Evolutionary conservation across 805 yeast genomes (phyloP).

Genomic region (Monosporozyma siamensis): DNA sequence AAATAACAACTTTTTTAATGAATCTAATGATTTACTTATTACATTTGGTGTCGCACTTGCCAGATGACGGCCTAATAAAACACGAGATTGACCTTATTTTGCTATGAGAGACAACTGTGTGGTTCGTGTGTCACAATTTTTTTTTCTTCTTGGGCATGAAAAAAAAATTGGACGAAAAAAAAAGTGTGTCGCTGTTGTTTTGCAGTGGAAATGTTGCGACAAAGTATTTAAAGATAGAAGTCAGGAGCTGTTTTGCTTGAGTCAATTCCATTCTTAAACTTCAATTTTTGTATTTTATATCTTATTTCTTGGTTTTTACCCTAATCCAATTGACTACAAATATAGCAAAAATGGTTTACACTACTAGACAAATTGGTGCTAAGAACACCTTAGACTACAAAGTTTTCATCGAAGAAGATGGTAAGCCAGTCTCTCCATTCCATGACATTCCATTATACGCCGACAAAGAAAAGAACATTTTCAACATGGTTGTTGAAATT

Average conservation of each 20-base stretch:
- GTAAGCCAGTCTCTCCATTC: constrained; percentile 91
- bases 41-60: no score
- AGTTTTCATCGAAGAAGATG: constrained; percentile 85
- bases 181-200: constrained; percentile 1
- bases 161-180: background rate
- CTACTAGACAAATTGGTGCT: constrained; percentile 90
- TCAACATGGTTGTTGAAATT: constrained; percentile 90
- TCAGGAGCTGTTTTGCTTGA: background rate
- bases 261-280: background rate
- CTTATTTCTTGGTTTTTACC: background rate
- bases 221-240: background rate
- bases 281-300: no score
- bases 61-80: background rate
- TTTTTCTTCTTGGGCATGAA: background rate
- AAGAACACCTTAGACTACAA: constrained; percentile 91
- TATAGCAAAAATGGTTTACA: constrained; percentile 49
- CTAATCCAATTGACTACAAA: background rate
- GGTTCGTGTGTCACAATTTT: no score
- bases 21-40: constrained; percentile 1
- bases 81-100: no score
- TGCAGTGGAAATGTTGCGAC: background rate
- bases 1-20: background rate
- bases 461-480: constrained; percentile 80
- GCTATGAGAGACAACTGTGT: no score
- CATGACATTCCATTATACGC: constrained; percentile 91